Evolutionary conservation across 768 basidiomycete genomes (phyloP), one percentile per base, ranked within the genome.

Genomic region (Termitomyces bulborhizus): DNA sequence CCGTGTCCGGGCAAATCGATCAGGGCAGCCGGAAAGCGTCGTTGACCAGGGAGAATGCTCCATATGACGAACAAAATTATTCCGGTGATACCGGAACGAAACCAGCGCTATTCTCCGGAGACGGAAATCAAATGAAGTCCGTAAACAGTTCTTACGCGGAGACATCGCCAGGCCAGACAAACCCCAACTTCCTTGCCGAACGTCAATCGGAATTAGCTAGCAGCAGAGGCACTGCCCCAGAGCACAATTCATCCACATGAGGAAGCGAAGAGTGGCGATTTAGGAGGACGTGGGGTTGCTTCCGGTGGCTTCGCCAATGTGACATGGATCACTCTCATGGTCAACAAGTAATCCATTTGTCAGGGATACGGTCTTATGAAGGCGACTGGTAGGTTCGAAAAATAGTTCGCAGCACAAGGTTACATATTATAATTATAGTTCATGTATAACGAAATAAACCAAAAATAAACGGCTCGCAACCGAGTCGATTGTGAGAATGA

Each of bases 211-310:
- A 43, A 43, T 3, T 15, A n/a, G 42, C 18, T 1, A n/a, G 5
- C 34, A 36, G 6, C 4, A 42, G 21, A 16, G 51, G 16, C 29
- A 24, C 6, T 9, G 8, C 16, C 4, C 6, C 27, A 9, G 31
- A 18, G 7, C 7, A 26, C 6, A 9, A 9, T 24, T 18, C 1
- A 21, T 31, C 27, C 0, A 26, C 21, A 43, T 16, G 9, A 16
- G n/a, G 31, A 41, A 36, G 32, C 51, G 51, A 52, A 44, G 51
- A 44, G 42, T 36, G 32, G 42, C 51, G 16, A 21, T 4, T 6
- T 9, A 1, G 46, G 4, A 24, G 21, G 21, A 24, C 40, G 32
- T 34, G 1, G 6, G 11, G 12, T 12, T 18, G 29, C 11, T 42
- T 32, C 40, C 29, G 40, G 26, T 16, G 21, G 31, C 18, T 6